Conservation (phyloP, 257 asterid species). For the Avicennia marina region DNA sequence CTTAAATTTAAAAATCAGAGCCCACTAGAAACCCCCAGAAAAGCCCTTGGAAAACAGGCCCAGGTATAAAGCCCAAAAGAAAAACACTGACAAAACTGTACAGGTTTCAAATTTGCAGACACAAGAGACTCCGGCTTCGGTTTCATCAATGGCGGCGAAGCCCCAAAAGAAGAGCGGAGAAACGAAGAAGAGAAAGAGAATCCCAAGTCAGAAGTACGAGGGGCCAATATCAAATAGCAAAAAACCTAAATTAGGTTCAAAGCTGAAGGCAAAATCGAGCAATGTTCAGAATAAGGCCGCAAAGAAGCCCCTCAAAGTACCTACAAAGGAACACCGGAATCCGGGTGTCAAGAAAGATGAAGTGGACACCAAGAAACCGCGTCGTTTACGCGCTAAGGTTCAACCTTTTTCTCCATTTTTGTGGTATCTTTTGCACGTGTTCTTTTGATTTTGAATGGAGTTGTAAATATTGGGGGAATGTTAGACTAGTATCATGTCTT, state of each 20-base stretch:
- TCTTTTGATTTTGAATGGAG: background rate
- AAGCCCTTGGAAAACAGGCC: too few relatives aligned
- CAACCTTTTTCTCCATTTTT: background rate
- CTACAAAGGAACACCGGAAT: slow-evolving; percentile 26
- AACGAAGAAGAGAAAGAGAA: slow-evolving; percentile 59
- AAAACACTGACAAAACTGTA: too few relatives aligned
- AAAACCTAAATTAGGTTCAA: slow-evolving; percentile 36
- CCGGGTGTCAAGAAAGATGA: slow-evolving; percentile 32
- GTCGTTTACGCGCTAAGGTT: slow-evolving; percentile 76
- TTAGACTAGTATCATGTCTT: background rate
- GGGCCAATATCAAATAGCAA: slow-evolving; percentile 25
- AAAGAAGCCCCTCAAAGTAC: slow-evolving; percentile 33
- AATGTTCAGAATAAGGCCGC: slow-evolving; percentile 23
- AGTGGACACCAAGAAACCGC: slow-evolving; percentile 33
- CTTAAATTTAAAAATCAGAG: too few relatives aligned
- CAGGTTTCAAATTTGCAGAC: slow-evolving; percentile 3
- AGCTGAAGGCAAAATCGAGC: slow-evolving; percentile 29
- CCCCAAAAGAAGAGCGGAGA: slow-evolving; percentile 34
- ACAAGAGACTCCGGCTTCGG: slow-evolving; percentile 13
- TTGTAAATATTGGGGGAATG: background rate
- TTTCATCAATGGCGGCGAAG: slow-evolving; percentile 59
- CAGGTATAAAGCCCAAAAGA: too few relatives aligned
- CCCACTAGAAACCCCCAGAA: too few relatives aligned
- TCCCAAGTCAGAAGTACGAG: slow-evolving; percentile 29
- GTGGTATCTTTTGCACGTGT: background rate